These are phyloP conservation scores for Ganoderma boninense DNA, from an alignment of 1,284 basidiomycete genomes.

Conservation along the genomic window DNA sequence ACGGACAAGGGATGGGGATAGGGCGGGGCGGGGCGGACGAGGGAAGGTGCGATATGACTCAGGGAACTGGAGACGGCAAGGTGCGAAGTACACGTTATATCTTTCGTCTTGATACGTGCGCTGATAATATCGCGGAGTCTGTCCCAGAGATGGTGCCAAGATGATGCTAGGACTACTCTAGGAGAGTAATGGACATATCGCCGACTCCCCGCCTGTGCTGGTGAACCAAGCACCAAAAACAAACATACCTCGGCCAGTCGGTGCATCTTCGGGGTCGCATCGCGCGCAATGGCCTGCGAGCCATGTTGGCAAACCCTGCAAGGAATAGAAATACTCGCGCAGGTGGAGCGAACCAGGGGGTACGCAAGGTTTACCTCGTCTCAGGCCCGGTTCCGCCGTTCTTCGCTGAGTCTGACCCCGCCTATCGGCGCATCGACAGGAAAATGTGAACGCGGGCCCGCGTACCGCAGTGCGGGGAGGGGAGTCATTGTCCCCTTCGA, in stretches of 20 bases:
- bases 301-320: not conserved
- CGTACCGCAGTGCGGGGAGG: slow-evolving; percentile 1
- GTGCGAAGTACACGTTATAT: no score
- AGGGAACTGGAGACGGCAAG: no score
- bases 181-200: not conserved
- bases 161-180: not conserved
- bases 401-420: not conserved
- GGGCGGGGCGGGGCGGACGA: no score
- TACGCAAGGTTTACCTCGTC: not conserved
- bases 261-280: slow-evolving; percentile 2
- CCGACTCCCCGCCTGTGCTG: not conserved
- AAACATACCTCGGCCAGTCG: not conserved
- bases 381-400: slow-evolving; percentile 3
- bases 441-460: not conserved
- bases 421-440: not conserved
- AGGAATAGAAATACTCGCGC: not conserved
- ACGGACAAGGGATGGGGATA: no score
- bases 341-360: not conserved
- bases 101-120: not conserved
- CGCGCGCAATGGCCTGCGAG: not conserved
- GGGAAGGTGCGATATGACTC: no score
- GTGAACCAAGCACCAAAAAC: not conserved
- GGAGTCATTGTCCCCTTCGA: not conserved
- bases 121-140: not conserved
- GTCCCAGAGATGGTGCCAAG: not conserved